phyloP scores from a whole-genome alignment of 768 basidiomycete species.

The Boletus eberwhitei region DNA sequence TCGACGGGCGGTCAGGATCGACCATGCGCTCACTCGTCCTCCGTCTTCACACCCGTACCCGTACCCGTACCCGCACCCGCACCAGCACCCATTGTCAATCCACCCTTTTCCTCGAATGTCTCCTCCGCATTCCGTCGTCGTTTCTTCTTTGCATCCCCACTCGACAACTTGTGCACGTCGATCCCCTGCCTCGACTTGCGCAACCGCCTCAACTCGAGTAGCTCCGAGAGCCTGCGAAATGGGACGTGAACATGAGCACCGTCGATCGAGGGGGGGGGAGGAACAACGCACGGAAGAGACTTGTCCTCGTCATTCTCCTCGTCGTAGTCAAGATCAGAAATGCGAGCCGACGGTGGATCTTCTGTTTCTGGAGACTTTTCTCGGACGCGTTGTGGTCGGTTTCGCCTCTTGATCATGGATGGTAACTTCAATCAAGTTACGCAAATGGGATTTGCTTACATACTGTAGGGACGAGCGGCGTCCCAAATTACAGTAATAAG shows the following conservation, averaged over 20 bases:
- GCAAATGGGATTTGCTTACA: too few relatives aligned
- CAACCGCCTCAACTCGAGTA: slow-evolving; percentile 80
- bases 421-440: too few relatives aligned
- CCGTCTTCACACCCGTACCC: slow-evolving; percentile 28
- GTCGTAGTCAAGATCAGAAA: slow-evolving; percentile 9
- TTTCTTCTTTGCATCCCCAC: slow-evolving; percentile 77
- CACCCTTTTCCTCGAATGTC: slow-evolving; percentile 46
- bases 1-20: background rate
- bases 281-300: slow-evolving; percentile 46
- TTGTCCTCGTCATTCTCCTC: slow-evolving; percentile 35
- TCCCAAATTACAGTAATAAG: too few relatives aligned
- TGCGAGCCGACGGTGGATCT: background rate
- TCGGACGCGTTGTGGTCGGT: slow-evolving; percentile 59
- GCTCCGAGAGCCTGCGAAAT: slow-evolving; percentile 62
- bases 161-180: slow-evolving; percentile 77
- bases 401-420: slow-evolving; percentile 71
- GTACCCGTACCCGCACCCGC: background rate
- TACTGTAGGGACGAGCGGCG: too few relatives aligned
- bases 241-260: background rate
- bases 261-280: background rate
- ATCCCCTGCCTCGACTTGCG: slow-evolving; percentile 76
- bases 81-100: slow-evolving; percentile 47
- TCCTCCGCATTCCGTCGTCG: slow-evolving; percentile 49
- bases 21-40: slow-evolving; percentile 46
- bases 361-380: slow-evolving; percentile 42